Evolutionary conservation across 2,329 filamentous ascomycete species (phyloP).

Genomic region (Ophiosphaerella herpotricha): DNA sequence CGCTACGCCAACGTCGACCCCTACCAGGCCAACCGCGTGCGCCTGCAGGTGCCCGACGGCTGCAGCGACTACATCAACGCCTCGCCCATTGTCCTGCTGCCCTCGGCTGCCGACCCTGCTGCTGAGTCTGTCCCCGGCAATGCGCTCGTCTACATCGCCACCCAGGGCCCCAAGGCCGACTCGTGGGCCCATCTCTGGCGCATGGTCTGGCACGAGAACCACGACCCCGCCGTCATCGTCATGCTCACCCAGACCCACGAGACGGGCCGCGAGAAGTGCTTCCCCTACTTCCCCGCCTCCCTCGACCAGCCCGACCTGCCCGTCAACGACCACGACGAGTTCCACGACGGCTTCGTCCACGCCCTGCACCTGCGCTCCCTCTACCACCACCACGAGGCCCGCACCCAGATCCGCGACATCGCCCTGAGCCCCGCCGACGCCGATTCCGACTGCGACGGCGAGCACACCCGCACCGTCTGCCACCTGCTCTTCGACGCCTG

Average conservation of each 20-base stretch:
- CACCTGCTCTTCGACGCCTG: constrained; percentile 86
- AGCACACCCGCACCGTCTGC: constrained; percentile 69
- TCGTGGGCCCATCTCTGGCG: constrained; percentile 88
- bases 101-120: constrained; percentile 9
- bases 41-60: constrained; percentile 74
- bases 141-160: constrained; percentile 77
- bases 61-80: constrained; percentile 60
- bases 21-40: constrained; percentile 84
- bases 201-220: constrained; percentile 88
- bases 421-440: constrained; percentile 52
- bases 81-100: constrained; percentile 49
- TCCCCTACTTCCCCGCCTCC: constrained; percentile 76
- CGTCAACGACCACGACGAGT: constrained; percentile 67
- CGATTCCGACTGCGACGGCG: constrained; percentile 37
- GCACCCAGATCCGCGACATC: constrained; percentile 75
- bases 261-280: constrained; percentile 78
- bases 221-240: constrained; percentile 74
- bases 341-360: constrained; percentile 69
- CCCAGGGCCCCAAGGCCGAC: constrained; percentile 80
- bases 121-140: constrained; percentile 7
- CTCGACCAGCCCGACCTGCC: constrained; percentile 47
- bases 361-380: constrained; percentile 66
- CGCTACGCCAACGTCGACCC: constrained; percentile 90
- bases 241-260: constrained; percentile 94
- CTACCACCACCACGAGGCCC: constrained; percentile 60